phyloP scores from a whole-genome alignment of 2,329 filamentous ascomycete genomes.

The Grosmannia penicillata region DNA sequence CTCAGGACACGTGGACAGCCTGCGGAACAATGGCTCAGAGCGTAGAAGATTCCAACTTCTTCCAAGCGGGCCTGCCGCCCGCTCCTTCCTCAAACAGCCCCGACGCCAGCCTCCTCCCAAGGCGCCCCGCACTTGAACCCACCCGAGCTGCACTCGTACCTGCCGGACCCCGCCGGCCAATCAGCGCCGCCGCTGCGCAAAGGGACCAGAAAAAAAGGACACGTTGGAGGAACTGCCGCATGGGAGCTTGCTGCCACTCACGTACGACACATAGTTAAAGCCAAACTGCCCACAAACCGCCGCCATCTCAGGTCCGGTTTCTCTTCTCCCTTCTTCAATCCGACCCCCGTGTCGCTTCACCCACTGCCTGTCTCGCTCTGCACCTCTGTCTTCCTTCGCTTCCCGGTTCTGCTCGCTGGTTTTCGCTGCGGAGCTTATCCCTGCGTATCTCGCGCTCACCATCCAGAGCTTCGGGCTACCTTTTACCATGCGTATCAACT shows the following conservation, averaged over 20 bases:
- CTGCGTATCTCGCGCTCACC: neutral
- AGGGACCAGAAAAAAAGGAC: conserved; percentile 11
- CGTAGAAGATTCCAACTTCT: conserved; percentile 12
- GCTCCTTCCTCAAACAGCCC: neutral
- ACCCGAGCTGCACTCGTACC: neutral
- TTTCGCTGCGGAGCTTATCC: neutral
- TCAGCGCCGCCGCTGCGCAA: conserved; percentile 2
- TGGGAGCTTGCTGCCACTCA: conserved; percentile 3
- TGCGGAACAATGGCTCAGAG: neutral
- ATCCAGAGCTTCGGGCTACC: neutral
- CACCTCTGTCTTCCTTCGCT: neutral
- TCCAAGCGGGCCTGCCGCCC: conserved; percentile 1
- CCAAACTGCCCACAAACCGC: conserved; percentile 7
- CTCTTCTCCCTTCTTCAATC: too few relatives aligned
- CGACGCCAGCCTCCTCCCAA: conserved; percentile 5
- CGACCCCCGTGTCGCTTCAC: conserved; percentile 7
- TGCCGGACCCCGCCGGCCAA: conserved; percentile 1
- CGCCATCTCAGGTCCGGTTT: neutral
- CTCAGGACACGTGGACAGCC: neutral
- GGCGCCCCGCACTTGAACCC: conserved; percentile 6
- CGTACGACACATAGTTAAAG: too few relatives aligned
- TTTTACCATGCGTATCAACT: conserved; percentile 65
- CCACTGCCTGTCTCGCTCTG: neutral
- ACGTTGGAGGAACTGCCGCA: conserved; percentile 10
- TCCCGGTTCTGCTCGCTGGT: neutral